Evolutionary conservation across 2,329 filamentous ascomycete genomes (phyloP).

Genomic region (Apiospora koreana): DNA sequence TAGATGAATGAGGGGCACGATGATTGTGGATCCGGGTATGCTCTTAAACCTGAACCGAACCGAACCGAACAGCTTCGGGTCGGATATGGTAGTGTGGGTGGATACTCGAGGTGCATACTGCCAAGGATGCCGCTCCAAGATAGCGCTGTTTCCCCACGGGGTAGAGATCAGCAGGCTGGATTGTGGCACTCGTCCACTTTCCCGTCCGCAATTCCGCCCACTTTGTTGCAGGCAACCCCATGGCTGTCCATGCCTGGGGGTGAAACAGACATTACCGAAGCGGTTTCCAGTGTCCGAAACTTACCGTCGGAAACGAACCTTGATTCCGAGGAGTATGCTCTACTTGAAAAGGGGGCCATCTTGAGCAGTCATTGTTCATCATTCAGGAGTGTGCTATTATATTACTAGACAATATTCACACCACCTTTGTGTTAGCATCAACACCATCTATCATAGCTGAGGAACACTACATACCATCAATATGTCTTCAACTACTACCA

Average conservation of each 20-base stretch:
- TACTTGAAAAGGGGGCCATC: background rate
- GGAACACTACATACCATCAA: background rate
- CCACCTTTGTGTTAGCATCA: background rate
- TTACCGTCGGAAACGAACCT: background rate
- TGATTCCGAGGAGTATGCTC: conserved; percentile 2
- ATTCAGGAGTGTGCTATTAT: background rate
- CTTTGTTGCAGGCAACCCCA: background rate
- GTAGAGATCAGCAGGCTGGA: background rate
- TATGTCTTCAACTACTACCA: conserved; percentile 14
- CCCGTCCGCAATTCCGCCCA: background rate
- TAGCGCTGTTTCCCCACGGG: background rate
- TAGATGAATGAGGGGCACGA: background rate
- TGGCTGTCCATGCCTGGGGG: background rate
- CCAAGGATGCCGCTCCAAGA: background rate
- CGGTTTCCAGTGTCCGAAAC: background rate
- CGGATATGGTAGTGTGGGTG: background rate
- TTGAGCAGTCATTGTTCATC: background rate
- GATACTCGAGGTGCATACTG: background rate
- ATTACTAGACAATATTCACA: background rate
- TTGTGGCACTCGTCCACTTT: background rate
- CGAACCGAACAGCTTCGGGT: background rate
- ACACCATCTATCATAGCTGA: background rate
- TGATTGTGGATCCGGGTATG: background rate
- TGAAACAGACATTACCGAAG: background rate
- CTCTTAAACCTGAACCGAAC: background rate